phyloP scores from a whole-genome alignment of 129 eudicot genomes.

The Saposhnikovia divaricata region DNA sequence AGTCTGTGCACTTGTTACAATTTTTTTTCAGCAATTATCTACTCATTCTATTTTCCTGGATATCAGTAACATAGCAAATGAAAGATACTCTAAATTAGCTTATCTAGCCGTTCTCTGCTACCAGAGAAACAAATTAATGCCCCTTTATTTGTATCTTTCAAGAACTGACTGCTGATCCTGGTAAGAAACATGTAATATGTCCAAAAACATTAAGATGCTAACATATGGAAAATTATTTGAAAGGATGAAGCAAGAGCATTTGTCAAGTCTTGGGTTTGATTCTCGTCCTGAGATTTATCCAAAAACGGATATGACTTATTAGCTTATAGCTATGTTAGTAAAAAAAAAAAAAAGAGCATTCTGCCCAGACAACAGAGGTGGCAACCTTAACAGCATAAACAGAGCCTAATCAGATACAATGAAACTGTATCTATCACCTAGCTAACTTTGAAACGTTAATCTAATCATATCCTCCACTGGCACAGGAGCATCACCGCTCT shows the following conservation, averaged over 20 bases:
- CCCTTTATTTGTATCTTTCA: neutral
- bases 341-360: neutral
- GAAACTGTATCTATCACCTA: neutral
- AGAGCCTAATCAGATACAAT: neutral
- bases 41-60: too few relatives aligned
- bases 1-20: too few relatives aligned
- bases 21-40: too few relatives aligned
- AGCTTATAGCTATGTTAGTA: too few relatives aligned
- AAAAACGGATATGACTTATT: too few relatives aligned
- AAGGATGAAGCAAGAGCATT: neutral
- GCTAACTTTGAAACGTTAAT: constrained; percentile 13
- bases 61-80: neutral
- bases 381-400: neutral
- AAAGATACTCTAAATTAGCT: neutral
- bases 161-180: neutral
- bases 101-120: neutral
- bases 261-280: neutral
- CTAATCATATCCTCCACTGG: constrained; percentile 41
- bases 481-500: constrained; percentile 42
- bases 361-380: neutral
- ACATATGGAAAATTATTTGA: neutral
- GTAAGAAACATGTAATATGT: neutral
- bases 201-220: neutral
- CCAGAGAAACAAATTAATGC: neutral
- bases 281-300: too few relatives aligned